Conservation (phyloP, 1,284 basidiomycete genomes). For the Ganoderma lingzhi region DNA sequence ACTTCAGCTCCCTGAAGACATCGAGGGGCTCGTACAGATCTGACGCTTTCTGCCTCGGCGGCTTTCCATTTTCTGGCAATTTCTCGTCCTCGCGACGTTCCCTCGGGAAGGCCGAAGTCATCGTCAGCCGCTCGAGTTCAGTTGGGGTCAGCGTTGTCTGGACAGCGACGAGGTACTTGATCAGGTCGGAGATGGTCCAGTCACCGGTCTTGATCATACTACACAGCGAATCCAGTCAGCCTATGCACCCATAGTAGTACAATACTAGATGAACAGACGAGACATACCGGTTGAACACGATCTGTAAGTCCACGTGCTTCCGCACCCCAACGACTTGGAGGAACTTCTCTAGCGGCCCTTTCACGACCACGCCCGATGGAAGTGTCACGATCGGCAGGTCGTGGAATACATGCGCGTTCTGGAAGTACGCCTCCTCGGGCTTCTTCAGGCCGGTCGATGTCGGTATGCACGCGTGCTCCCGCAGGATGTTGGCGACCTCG, state of each 20-base stretch:
- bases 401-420: constrained; percentile 87
- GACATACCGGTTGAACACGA: constrained; percentile 83
- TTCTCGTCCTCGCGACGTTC: constrained; percentile 54
- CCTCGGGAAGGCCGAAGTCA: constrained; percentile 85
- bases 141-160: constrained; percentile 71
- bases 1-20: constrained; percentile 73
- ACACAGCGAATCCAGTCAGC: constrained; percentile 17
- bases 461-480: constrained; percentile 80
- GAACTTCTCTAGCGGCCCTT: constrained; percentile 81
- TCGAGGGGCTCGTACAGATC: constrained; percentile 89
- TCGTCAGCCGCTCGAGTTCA: constrained; percentile 78
- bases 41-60: constrained; percentile 64
- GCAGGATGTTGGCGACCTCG: constrained; percentile 67
- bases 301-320: constrained; percentile 90
- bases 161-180: constrained; percentile 91
- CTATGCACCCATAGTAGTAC: constrained; percentile 1
- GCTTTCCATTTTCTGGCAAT: constrained; percentile 41
- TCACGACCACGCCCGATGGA: constrained; percentile 72
- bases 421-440: constrained; percentile 88
- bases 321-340: constrained; percentile 86
- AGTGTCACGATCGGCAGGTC: constrained; percentile 88
- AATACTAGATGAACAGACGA: neutral
- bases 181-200: constrained; percentile 82
- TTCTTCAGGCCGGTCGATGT: constrained; percentile 81
- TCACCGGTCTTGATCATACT: constrained; percentile 89